Evolutionary conservation across 2,329 filamentous ascomycete genomes (phyloP), one percentile per base, ranked within the genome.

Genomic region (Knufia petricola): DNA sequence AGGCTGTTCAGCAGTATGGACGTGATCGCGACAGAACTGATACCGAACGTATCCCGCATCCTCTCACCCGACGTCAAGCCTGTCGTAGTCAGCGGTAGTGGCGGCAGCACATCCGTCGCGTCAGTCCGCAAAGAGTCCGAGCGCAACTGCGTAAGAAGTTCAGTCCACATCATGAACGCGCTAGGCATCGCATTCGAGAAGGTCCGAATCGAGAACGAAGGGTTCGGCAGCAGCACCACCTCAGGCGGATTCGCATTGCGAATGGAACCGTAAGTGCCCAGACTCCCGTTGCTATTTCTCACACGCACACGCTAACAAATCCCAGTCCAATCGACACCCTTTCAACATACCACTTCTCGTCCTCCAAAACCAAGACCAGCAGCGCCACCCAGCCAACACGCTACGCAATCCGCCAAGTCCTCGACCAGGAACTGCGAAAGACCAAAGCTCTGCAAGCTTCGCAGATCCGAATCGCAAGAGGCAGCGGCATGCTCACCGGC

Each of bases 371-470:
- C 10, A 38, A 45, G 19, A 31, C 19, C 30, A 31, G 21, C 30
- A 39, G 2, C 32, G 31, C 79, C 8, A 81, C 44, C 4, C 37
- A 79, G 1, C 87, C 86, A 0, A 87, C 87, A 0, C 79, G 92
- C n/a, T 98, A 87, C 61, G 90, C 90, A 1, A 84, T 98, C 4
- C 82, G 92, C 19, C 90, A 95, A 64, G 89, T 95, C 7, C 75
- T 98, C 1, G 88, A 95, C 60, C 87, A 92, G 63, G 90, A 96
- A 64, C 85, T 90, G 59, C 79, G 79, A 52, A 87, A 84, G 60
- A 83, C 87, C 41, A 76, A 82, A 10, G 69, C 77, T 24, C 70
- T 80, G 28, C 81, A 83, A 12, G 82, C 85, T 43, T 78, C 78
- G 52, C 75, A 78, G 3, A 75, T 80, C 0, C 73, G 85, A 1